Base-by-base conservation (phyloP, 257 asterid species). In the Plantago major region DNA sequence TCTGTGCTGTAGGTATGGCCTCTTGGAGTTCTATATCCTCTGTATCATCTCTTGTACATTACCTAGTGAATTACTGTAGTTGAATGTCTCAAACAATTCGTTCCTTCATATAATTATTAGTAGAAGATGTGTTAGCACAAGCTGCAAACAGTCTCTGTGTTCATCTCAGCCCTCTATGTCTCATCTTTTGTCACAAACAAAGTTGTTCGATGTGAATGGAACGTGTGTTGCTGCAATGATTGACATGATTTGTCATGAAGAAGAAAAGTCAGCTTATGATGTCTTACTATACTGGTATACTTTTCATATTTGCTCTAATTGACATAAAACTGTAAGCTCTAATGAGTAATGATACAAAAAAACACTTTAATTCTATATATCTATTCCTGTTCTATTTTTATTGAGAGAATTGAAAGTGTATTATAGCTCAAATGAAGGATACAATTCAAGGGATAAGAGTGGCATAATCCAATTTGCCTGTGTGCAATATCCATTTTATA, bases 41-140 rank as follows among this genome's bases (percentile, higher is more conserved):
- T 64, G 67, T 76, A 62, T 72, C 65, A 50, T 62, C 64, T 57
- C 60, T 56, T 72, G 81, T 76, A 75, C 73, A 72, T 66, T 67
- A 16, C n/a, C 60, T 16, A 22, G 45, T 58, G 40, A 57, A 54
- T 47, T 37, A 22, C 26, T 22, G 26, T 22, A 62, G 49, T 66
- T 61, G 50, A 38, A 30, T 37, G 53, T 55, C 42, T 7, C 14
- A 46, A 55, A 44, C 59, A 22, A 40, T 30, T 69, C 15, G 54
- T 49, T 63, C 9, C 19, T 17, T 19, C 11, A 53, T 3, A 18
- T 17, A 52, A 15, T 52, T 19, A 0, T 12, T 48, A 49, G 11
- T 26, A 11, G 37, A 22, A 52, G 42, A 26, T 53, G 30, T 53
- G 16, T 22, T 22, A 9, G 58, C 15, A 19, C 58, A 53, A 26